Evolutionary conservation across 306 rosid species (phyloP).

Genomic region (Coriaria nepalensis): DNA sequence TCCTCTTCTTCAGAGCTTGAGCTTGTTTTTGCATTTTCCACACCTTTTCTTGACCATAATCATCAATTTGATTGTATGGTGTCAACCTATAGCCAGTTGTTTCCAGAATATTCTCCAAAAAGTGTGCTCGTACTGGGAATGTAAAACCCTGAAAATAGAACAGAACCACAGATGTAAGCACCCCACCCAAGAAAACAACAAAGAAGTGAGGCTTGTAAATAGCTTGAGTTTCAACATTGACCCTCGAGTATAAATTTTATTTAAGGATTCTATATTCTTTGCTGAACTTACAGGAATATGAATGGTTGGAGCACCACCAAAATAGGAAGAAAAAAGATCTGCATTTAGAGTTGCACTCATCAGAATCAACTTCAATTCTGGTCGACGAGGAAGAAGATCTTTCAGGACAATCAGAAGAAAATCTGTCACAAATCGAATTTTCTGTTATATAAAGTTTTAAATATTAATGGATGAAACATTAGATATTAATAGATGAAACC

Average conservation of each 20-base stretch:
- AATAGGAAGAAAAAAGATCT: slow-evolving; percentile 39
- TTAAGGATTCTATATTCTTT: too few relatives aligned
- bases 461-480: slow-evolving; percentile 8
- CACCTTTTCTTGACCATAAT: slow-evolving; percentile 47
- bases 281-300: slow-evolving; percentile 34
- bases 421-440: slow-evolving; percentile 17
- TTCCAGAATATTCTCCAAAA: slow-evolving; percentile 46
- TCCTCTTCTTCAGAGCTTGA: slow-evolving; percentile 29
- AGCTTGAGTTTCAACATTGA: too few relatives aligned
- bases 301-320: slow-evolving; percentile 30
- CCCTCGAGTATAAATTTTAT: too few relatives aligned
- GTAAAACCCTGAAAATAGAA: slow-evolving; percentile 36
- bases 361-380: slow-evolving; percentile 31
- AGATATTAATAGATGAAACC: too few relatives aligned
- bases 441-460: slow-evolving; percentile 5
- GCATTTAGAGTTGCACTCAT: slow-evolving; percentile 43
- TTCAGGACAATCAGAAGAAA: slow-evolving; percentile 39
- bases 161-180: too few relatives aligned
- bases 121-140: slow-evolving; percentile 36
- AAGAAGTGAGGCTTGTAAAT: too few relatives aligned
- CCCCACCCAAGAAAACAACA: too few relatives aligned
- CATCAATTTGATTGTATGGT: slow-evolving; percentile 42
- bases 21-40: slow-evolving; percentile 51
- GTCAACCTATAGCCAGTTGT: slow-evolving; percentile 35
- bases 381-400: slow-evolving; percentile 40